phyloP scores from a whole-genome alignment of 2,329 filamentous ascomycete species.

The Ophiostoma perfectum region DNA sequence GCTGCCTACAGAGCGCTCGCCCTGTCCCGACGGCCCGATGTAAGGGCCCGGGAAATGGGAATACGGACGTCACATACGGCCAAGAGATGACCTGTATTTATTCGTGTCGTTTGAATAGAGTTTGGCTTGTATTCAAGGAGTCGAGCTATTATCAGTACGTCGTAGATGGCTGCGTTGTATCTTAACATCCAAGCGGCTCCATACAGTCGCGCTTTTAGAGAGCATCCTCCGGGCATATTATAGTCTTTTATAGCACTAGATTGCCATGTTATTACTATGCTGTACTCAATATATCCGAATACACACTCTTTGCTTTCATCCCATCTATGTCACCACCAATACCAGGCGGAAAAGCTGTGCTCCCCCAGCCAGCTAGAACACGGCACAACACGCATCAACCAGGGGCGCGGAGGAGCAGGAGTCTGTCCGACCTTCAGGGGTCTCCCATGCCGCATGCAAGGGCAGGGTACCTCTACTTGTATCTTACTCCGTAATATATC shows the following conservation, averaged over 20 bases:
- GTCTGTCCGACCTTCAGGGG: slow-evolving; percentile 2
- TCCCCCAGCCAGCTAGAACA: slow-evolving; percentile 1
- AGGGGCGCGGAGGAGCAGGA: slow-evolving; percentile 2
- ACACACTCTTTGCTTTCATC: background rate
- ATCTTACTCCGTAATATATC: background rate
- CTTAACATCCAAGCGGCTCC: too few species aligned
- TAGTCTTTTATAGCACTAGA: background rate
- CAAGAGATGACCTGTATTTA: background rate
- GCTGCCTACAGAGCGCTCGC: background rate
- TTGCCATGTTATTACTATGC: background rate
- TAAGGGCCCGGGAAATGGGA: slow-evolving; percentile 1
- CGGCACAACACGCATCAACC: background rate
- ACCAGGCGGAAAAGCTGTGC: background rate
- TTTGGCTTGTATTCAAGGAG: background rate
- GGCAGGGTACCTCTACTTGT: background rate
- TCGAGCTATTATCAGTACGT: too few species aligned
- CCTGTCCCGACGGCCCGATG: background rate
- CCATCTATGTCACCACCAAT: background rate
- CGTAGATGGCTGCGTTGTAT: too few species aligned
- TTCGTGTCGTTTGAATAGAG: background rate
- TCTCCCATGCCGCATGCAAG: background rate
- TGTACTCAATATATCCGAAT: background rate
- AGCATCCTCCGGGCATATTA: too few species aligned
- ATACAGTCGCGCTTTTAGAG: too few species aligned
- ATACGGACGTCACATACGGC: background rate